Evolutionary conservation across 2,329 filamentous ascomycete genomes (phyloP), one percentile per base, ranked within the genome.

Genomic region (Pyrenophora teres): DNA sequence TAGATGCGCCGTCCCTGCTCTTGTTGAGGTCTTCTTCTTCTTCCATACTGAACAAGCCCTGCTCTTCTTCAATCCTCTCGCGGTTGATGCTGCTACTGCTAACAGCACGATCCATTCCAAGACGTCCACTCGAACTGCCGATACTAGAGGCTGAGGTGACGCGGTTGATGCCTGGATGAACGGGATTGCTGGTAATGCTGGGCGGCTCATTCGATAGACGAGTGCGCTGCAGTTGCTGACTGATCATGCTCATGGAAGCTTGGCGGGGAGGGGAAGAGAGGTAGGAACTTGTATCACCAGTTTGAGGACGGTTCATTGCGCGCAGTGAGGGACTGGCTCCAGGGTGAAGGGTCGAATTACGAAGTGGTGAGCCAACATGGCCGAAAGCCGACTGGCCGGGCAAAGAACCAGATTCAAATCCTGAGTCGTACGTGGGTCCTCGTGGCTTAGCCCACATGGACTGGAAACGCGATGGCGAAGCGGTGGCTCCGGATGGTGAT

Each of bases 91-190:
- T 75, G 52, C 65, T 73, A 57, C 71, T 75, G 57, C 71, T 74
- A 8, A 75, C 69, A 25, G 73, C 68, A 19, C 73, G 72, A 51
- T 75, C 73, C 39, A 75, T 62, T 13, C 60, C 65, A 40, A 72
- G 65, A 44, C 69, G 64, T 33, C 64, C 66, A 30, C 56, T 54
- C 2, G 70, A 63, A 53, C 60, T 68, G 7, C 62, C 65, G 16
- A 74, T 63, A 54, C 67, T 74, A 10, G 63, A 68, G 31, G 47
- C 61, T 25, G 68, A 72, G 13, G 70, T 59, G 31, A 76, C 68
- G 33, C 66, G 69, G 41, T 62, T 56, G 61, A 92, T 89, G 85
- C 64, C 95, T 85, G 91, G 92, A 91, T 69, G 87, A 15, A 70
- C 56, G 2, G 68, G 66, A 18, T 60, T 62, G 19, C 60, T 64